Base-by-base conservation (phyloP, 2,329 filamentous ascomycete species). In the Lecanicillium sp. region DNA sequence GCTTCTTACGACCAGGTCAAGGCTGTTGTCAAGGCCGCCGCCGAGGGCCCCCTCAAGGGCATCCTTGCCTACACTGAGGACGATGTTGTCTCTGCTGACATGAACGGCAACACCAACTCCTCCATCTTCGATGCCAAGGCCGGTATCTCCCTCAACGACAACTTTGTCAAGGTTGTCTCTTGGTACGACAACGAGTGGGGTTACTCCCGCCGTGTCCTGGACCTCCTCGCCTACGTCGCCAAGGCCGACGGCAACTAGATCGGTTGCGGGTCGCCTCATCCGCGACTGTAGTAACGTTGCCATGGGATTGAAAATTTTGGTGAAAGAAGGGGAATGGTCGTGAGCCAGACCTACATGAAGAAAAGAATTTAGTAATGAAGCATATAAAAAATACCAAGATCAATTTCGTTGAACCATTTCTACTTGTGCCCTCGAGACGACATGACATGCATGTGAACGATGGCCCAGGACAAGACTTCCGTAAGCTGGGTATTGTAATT, bases 121-220 rank as follows among this genome's bases (percentile, higher is more conserved):
- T 95, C 89, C 73, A 94, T 96, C 79, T 95, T 98, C 70, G 92
- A 98, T 67, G 89, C 88, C 68, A 94, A 95, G 84, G 92, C 92
- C 46, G 92, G 92, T 78, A 96, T 98, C 71, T 85, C 89, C 52
- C 83, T 98, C 57, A 98, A 96, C 81, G 70, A 88, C 60, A 89
- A 95, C 82, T 96, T 96, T 67, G 81, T 95, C 78, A 98, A 98
- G 85, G 79, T 98, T 48, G 84, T 95, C 65, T 82, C 82, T 58
- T 96, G 90, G 92, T 95, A 95, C 73, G 88, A 95, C 78, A 96
- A 96, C 78, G 90, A 96, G 80, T 95, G 89, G 88, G 92, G 89
- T 62, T 96, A 98, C 84, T 94, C 85, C 68, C 89, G 89, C 74
- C 92, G 85, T 80, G 85, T 89, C 58, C 72, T 89, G 54, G 85